Evolutionary conservation across 257 asterid species (phyloP), one percentile per base, ranked within the genome.

Genomic region (Plantago ovata): DNA sequence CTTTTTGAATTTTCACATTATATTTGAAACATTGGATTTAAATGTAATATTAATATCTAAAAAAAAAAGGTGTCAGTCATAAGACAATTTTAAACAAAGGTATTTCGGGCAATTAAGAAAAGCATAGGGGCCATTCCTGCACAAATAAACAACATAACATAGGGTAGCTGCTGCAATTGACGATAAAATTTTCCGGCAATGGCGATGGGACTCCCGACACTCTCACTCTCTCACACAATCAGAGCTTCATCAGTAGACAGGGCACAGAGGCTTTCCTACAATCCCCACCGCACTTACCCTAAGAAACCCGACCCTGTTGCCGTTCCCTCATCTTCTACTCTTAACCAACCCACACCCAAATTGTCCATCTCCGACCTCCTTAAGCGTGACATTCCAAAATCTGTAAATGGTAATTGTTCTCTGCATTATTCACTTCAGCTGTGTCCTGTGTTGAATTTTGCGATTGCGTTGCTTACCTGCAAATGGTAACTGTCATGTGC

Each of bases 201-300:
- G 94, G 76, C 89, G 32, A 61, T 61, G 64, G 64, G 77, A 71
- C 62, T 80, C 33, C 68, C 84, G 4, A 39, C 67, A 28, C 46
- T 72, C 10, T 69, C 92, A 8, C 67, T 73, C 28, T 73, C 82
- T 0, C 63, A 62, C 58, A 44, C 63, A 36, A 61, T 78, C 0
- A 78, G 72, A 62, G 84, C 88, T 65, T 81, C 85, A 13, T 81
- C 98, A 6, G 86, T 82, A 36, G 95, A 92, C 76, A 80, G 77
- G 18, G 72, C 48, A 24, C 89, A 92, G 53, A 73, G 98, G 41
- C 70, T 82, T 15, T 67, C 94, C 0, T 85, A 92, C 75, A 81
- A 76, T 56, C 98, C 85, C 24, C 96, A 88, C 33, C 96, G 96
- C 15, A 92, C 98, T 1, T 71, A 73, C 56, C 86, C 91, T 1